These are phyloP conservation scores for Lipomyces mesembrius DNA, from an alignment of 805 yeast species.

Conservation along the genomic window DNA sequence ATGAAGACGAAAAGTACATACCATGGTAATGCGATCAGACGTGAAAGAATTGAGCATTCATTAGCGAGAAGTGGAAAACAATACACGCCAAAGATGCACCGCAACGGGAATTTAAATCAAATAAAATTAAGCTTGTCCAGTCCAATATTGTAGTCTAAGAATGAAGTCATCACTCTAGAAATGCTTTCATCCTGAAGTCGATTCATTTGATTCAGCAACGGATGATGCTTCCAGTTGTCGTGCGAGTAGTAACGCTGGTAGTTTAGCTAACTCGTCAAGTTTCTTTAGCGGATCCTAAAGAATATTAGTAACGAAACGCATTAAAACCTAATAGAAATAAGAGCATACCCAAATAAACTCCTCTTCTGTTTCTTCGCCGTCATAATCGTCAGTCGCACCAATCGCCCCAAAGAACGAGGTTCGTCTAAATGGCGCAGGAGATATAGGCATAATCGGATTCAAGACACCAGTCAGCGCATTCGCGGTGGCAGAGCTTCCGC, in stretches of 20 bases:
- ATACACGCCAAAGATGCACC: not conserved
- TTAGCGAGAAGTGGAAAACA: not conserved
- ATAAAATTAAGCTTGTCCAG: not conserved
- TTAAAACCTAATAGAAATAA: not conserved
- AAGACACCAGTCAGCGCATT: not conserved
- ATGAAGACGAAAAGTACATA: not conserved
- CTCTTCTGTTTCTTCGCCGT: conserved; percentile 8
- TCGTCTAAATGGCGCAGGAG: conserved; percentile 11
- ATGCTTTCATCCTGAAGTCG: not conserved
- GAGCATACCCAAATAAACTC: conserved; percentile 22
- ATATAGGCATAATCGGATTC: not conserved
- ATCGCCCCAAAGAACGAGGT: conserved; percentile 17
- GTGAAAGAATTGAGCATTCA: not conserved
- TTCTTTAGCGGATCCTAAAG: conserved; percentile 31
- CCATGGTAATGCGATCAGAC: not conserved
- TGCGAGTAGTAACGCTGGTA: conserved; percentile 33
- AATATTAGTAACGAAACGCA: not conserved
- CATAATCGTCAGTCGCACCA: not conserved
- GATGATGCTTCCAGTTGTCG: conserved; percentile 15
- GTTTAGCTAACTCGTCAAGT: conserved; percentile 31
- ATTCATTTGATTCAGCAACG: not conserved
- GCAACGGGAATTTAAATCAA: not conserved
- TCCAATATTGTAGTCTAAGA: not conserved
- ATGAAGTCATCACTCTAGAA: not conserved
- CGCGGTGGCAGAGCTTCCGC: conserved; percentile 3